Base-by-base conservation (phyloP, 495 filamentous ascomycete genomes). In the Talaromyces stipitatus region DNA sequence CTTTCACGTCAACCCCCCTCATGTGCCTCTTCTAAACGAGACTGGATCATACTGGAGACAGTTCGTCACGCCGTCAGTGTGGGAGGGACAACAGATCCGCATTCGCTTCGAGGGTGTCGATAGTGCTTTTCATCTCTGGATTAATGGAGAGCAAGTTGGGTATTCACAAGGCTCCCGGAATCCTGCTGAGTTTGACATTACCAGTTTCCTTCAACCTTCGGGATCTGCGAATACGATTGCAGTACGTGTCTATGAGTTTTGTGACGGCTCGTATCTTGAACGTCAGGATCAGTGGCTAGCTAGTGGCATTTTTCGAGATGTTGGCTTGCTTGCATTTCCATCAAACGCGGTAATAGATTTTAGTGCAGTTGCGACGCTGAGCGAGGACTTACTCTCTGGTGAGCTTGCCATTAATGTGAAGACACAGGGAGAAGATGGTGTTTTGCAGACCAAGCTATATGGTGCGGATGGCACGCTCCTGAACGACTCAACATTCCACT, bases 1-100 rank as follows among this genome's bases (percentile, higher is more conserved):
- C 14, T 84, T 83, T 52, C 81, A 81, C 3, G 78, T 82, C 11
- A 74, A 78, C 41, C 82, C 82, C 6, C 83, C 82, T 0, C 52
- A 67, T 11, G 71, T 81, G 2, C 78, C 82, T 0, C 73, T 76
- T 43, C 38, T 61, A 0, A 85, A 86, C 29, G 77, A 81, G 16
- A 83, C 81, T 0, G 82, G 82, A 2, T 76, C 76, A 8, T 86
- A 85, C 61, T 69, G 78, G 55, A 73, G 70, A 22, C 63, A 65
- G 26, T 84, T 85, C 48, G 56, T 65, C 0, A 68, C 84, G 4
- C 78, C 79, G 0, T 18, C 47, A 0, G 58, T 48, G 4, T 68
- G 65, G 63, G 36, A 59, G 1, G 20, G 20, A 45, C 38, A 45
- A 10, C 38, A 45, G n/a, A 45, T 45, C 20, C 38, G 38, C 38